phyloP scores from a whole-genome alignment of 257 asterid species.

The Nicotiana paniculata region DNA sequence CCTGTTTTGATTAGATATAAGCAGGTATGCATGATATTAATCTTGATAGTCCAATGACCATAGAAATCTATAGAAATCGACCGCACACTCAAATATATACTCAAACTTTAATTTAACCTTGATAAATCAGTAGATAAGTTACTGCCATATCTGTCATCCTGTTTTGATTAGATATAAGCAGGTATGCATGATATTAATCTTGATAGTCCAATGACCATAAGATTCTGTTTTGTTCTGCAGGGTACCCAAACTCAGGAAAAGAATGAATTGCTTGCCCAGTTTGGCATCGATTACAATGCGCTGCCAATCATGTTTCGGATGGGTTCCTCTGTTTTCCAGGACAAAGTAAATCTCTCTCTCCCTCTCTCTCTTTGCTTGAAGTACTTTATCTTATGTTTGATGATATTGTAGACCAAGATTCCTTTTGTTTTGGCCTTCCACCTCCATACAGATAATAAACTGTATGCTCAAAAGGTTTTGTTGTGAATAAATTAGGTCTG shows the following conservation, averaged over 20 bases:
- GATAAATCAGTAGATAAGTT: neutral
- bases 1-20: neutral
- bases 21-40: neutral
- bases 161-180: neutral
- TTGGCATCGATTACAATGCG: slow-evolving; percentile 50
- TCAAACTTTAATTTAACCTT: neutral
- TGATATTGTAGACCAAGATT: neutral
- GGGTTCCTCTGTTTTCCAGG: slow-evolving; percentile 79
- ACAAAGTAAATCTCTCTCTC: slow-evolving; percentile 34
- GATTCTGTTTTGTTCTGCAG: slow-evolving; percentile 31
- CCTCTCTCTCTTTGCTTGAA: neutral
- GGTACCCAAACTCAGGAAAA: slow-evolving; percentile 85
- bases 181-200: neutral
- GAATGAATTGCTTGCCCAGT: slow-evolving; percentile 46
- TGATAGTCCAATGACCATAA: neutral
- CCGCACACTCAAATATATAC: neutral
- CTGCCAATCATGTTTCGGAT: slow-evolving; percentile 57
- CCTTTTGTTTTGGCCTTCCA: neutral
- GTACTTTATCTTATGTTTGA: neutral
- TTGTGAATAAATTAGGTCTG: neutral
- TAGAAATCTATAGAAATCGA: neutral
- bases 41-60: neutral
- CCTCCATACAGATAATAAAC: neutral
- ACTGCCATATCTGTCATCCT: neutral
- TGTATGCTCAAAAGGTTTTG: neutral